Conservation (phyloP, 176 grass and related monocot genomes). For the Dendrocalamus sinicus region DNA sequence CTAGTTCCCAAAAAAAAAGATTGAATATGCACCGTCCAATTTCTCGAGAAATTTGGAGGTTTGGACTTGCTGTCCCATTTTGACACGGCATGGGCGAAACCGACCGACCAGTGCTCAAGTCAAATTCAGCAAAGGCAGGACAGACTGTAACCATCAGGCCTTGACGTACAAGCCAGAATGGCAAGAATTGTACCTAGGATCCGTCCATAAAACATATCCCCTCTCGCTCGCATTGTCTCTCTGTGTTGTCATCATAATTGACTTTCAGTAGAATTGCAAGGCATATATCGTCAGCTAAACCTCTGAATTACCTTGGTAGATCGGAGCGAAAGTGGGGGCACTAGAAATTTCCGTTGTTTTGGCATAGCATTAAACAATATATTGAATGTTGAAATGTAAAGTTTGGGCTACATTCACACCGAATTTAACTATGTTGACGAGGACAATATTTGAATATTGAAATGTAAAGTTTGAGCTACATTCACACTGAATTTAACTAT, state of each 20-base stretch:
- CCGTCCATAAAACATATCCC: background rate
- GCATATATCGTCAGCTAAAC: background rate
- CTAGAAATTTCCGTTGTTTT: background rate
- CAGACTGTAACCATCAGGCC: background rate
- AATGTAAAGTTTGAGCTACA: background rate
- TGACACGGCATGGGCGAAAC: slow-evolving; percentile 23
- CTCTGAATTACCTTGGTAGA: background rate
- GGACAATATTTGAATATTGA: background rate
- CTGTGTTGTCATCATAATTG: background rate
- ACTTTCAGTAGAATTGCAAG: slow-evolving; percentile 1
- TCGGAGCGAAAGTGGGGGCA: background rate
- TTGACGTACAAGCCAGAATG: background rate
- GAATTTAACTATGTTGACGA: background rate
- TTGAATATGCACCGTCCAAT: slow-evolving; percentile 39
- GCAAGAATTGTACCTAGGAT: background rate
- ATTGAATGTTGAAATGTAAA: background rate
- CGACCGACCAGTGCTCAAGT: background rate
- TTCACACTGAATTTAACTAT: background rate
- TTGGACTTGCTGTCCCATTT: background rate
- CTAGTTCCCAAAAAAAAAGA: background rate
- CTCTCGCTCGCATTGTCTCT: background rate
- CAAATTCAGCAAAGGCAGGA: slow-evolving; percentile 13
- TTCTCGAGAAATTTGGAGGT: background rate
- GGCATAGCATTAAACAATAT: background rate
- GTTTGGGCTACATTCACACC: background rate